A percentile compares a stretch with the other conserved stretches of the same genome.
Evolutionary conservation across 1,284 basidiomycete species (phyloP).

Genomic region (Hypsizygus ulmarius): DNA sequence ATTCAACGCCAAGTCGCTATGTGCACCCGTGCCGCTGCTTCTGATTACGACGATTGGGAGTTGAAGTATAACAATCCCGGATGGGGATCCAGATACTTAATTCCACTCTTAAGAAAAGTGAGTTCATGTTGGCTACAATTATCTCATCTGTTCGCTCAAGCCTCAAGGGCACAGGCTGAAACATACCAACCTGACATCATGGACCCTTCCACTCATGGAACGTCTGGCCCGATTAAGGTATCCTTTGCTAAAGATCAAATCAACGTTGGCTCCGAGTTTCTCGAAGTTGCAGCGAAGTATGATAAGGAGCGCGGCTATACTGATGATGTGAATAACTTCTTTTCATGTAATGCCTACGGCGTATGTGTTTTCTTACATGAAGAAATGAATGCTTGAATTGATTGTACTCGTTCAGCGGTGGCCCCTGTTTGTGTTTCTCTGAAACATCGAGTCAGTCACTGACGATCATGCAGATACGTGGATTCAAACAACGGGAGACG

Average conservation of each 20-base stretch:
- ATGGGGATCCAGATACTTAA: slow-evolving; percentile 50
- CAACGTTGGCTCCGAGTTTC: slow-evolving; percentile 44
- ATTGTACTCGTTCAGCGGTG: slow-evolving; percentile 30
- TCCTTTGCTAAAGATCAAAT: slow-evolving; percentile 38
- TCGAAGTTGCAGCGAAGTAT: slow-evolving; percentile 42
- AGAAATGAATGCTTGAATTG: slow-evolving; percentile 1
- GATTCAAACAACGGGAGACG: slow-evolving; percentile 50
- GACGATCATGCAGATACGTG: slow-evolving; percentile 40
- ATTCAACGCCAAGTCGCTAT: slow-evolving; percentile 39
- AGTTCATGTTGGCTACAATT: background rate
- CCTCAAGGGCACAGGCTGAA: slow-evolving; percentile 44
- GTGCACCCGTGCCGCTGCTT: slow-evolving; percentile 52
- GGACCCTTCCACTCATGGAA: slow-evolving; percentile 44
- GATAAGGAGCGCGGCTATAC: slow-evolving; percentile 40
- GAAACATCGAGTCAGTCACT: background rate
- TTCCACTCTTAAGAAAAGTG: slow-evolving; percentile 54
- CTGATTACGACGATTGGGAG: slow-evolving; percentile 60
- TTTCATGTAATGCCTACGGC: slow-evolving; percentile 39
- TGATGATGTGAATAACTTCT: slow-evolving; percentile 46
- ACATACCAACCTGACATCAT: slow-evolving; percentile 39
- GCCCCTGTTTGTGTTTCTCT: slow-evolving; percentile 28
- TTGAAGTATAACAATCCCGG: slow-evolving; percentile 45
- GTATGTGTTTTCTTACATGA: slow-evolving; percentile 31
- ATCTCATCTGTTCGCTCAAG: background rate
- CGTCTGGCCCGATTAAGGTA: slow-evolving; percentile 51